phyloP scores from a whole-genome alignment of 208 protist genomes.

The Strigomonas galati region DNA sequence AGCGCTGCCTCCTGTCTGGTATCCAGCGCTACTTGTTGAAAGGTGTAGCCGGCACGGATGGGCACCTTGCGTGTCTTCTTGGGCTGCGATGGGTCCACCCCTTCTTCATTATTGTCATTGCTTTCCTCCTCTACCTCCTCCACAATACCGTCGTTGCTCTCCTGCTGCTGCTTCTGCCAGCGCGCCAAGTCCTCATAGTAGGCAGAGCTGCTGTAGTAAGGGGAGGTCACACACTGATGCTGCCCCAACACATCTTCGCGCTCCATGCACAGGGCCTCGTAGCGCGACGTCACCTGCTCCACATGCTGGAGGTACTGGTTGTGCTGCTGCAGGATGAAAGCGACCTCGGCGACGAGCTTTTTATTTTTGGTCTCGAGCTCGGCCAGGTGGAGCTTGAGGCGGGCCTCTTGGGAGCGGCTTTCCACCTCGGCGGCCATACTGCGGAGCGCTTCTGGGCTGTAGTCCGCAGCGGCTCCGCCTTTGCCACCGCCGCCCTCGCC shows the following conservation, averaged over 20 bases:
- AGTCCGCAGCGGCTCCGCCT: not conserved
- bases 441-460: conserved; percentile 36
- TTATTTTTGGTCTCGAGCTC: conserved; percentile 54
- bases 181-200: not conserved
- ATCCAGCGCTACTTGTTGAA: not conserved
- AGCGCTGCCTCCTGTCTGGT: not conserved
- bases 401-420: conserved; percentile 58
- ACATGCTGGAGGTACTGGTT: conserved; percentile 72
- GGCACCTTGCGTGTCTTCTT: not conserved
- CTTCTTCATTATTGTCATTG: not conserved
- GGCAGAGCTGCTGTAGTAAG: conserved; percentile 32
- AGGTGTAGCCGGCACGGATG: not conserved
- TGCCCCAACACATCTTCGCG: conserved; percentile 51
- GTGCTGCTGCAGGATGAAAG: conserved; percentile 70
- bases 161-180: conserved; percentile 4
- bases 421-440: conserved; percentile 73
- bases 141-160: not conserved
- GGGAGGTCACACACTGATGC: conserved; percentile 50
- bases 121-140: not conserved
- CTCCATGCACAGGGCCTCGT: conserved; percentile 42
- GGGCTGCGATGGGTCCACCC: not conserved
- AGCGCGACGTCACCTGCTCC: conserved; percentile 31
- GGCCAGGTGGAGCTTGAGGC: conserved; percentile 62
- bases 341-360: conserved; percentile 48
- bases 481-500: not conserved